Base-by-base conservation (phyloP, 2,329 filamentous ascomycete genomes). In the Colletotrichum neosansevieriae region DNA sequence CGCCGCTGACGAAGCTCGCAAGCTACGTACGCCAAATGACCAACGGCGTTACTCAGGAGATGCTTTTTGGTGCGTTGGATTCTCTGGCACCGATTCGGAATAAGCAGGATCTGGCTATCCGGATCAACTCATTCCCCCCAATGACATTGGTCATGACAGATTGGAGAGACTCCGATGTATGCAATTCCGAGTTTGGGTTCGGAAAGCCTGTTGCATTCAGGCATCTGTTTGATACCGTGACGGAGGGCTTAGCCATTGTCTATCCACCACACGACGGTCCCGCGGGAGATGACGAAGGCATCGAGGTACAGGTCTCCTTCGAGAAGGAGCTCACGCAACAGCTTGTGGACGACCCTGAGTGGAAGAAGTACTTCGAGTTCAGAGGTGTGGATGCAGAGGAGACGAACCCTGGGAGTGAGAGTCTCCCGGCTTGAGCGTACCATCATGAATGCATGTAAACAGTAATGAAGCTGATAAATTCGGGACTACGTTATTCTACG, bases 281-380 rank as follows among this genome's bases (percentile, higher is more conserved):
- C 1, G 67, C 73, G 0, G 73, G 72, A 3, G 74, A 74, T 0
- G 78, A 82, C 49, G 79, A 81, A 61, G 80, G 80, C 0, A 73
- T 70, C 1, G 78, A 79, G 72, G 75, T 81, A 60, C 70, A 74
- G 1, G 73, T 81, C 15, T 71, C 73, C 0, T 78, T 78, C 29
- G 79, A 82, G 72, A 79, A 76, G 70, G 73, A 74, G 3, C 51
- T 80, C 5, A 72, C 73, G 0, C 44, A 75, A 24, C 65, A 58
- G 3, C 54, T 82, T n/a, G 71, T 81, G 2, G 65, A 77, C 3
- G 79, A 82, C 61, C 38, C 60, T 3, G 75, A 80, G 61, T 79
- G 77, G 78, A 77, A 68, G 34, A 59, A 72, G 59, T 82, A 76
- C 19, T 81, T 81, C 64, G 79, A 80, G 63, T 81, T 76, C 57